A percentile compares a stretch with the other conserved stretches of the same genome.
These are phyloP conservation scores for Fusarium sarcochroum DNA, from an alignment of 2,329 filamentous ascomycete genomes.

Conservation along the genomic window DNA sequence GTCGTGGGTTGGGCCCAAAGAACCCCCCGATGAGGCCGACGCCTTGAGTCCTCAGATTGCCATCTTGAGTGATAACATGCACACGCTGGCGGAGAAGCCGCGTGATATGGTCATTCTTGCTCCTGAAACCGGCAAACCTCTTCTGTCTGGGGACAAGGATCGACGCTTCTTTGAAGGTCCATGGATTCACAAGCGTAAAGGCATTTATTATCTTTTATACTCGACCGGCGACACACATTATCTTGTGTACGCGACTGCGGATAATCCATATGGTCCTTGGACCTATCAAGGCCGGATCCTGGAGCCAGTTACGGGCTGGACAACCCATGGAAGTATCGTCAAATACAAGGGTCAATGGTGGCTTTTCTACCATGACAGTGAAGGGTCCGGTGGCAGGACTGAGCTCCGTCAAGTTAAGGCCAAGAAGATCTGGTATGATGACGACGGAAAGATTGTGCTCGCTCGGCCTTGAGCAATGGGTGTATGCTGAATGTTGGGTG, in stretches of 20 bases:
- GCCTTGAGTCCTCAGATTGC: slow-evolving; percentile 19
- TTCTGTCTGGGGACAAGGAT: slow-evolving; percentile 10
- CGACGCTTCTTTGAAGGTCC: slow-evolving; percentile 21
- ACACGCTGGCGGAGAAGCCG: slow-evolving; percentile 24
- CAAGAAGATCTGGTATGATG: slow-evolving; percentile 30
- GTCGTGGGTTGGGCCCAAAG: slow-evolving; percentile 8
- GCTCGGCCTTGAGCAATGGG: no score
- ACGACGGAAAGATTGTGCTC: slow-evolving; percentile 18
- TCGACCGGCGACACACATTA: slow-evolving; percentile 20
- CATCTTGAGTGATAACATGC: slow-evolving; percentile 25
- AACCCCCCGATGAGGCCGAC: slow-evolving; percentile 15
- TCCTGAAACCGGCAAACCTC: slow-evolving; percentile 20
- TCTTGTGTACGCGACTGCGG: slow-evolving; percentile 21
- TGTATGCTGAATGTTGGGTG: no score
- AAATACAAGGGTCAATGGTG: slow-evolving; percentile 25
- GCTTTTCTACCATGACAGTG: slow-evolving; percentile 25
- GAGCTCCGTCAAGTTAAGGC: slow-evolving; percentile 25
- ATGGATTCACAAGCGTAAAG: slow-evolving; percentile 17
- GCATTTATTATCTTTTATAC: slow-evolving; percentile 26
- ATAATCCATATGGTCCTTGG: slow-evolving; percentile 20
- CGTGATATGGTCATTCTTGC: slow-evolving; percentile 18
- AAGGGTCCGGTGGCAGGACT: slow-evolving; percentile 20
- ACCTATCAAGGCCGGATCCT: slow-evolving; percentile 23
- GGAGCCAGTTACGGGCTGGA: slow-evolving; percentile 22
- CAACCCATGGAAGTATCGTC: slow-evolving; percentile 27